phyloP scores from a whole-genome alignment of 441 rosid genomes.

The Mallotus japonicus region DNA sequence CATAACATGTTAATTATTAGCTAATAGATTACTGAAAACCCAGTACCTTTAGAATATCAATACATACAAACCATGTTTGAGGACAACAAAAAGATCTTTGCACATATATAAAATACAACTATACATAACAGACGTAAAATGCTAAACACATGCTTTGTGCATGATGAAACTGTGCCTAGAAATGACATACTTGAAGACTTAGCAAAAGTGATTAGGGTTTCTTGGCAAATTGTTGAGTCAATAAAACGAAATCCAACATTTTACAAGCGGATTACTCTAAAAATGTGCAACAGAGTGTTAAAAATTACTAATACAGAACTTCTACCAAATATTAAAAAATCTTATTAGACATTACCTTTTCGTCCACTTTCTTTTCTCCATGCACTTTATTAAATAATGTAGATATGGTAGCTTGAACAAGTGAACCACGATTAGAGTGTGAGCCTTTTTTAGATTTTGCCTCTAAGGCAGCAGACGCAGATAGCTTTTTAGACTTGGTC shows the following conservation, averaged over 20 bases:
- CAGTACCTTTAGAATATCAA: neutral
- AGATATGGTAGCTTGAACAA: constrained; percentile 78
- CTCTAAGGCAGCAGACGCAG: constrained; percentile 29
- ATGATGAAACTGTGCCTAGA: neutral
- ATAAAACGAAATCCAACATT: neutral
- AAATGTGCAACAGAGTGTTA: neutral
- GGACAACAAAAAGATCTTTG: neutral
- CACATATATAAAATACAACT: neutral
- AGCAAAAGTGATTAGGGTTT: too few relatives aligned
- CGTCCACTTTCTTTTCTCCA: constrained; percentile 29
- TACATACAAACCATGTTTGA: neutral
- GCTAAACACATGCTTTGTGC: neutral
- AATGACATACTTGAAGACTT: neutral
- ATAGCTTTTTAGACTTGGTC: constrained; percentile 31
- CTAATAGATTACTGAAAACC: neutral
- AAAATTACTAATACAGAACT: neutral
- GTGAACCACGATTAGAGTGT: constrained; percentile 39
- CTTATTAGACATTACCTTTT: constrained; percentile 39
- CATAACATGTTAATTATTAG: neutral
- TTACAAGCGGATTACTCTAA: neutral
- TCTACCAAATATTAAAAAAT: constrained; percentile 1
- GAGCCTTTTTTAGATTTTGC: constrained; percentile 37
- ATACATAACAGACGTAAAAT: neutral
- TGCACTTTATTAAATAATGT: constrained; percentile 69
- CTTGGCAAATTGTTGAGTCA: neutral